Base-by-base conservation (phyloP, 2,329 filamentous ascomycete species). In the Trichoderma brevicompactum region DNA sequence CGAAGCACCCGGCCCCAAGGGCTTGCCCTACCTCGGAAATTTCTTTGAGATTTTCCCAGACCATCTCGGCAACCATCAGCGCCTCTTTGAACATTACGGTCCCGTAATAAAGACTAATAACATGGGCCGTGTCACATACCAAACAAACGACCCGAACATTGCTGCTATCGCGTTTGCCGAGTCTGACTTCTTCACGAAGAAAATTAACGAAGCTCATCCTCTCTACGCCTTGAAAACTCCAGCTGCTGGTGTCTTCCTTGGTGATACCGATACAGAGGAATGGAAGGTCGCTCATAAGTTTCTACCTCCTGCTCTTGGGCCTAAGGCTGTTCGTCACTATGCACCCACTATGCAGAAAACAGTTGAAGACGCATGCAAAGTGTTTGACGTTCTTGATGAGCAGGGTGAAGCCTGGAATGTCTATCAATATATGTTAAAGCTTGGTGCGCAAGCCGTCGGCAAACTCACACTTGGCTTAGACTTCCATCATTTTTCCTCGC, bases 241-340 rank as follows among this genome's bases (percentile, higher is more conserved):
- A 7, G 74, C 79, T 19, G 77, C 79, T 0, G 79, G 78, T 15
- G 74, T 83, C 40, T 83, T 83, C 69, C 66, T 81, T 4, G 77
- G 79, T 67, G 83, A 86, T 69, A 86, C 83, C 0, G 78, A 84
- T 19, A 82, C 80, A 0, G 77, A 80, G 15, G 78, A 81, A 63
- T 87, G 82, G 82, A 72, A 73, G 28, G 69, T 80, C 0, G 81
- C 82, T 1, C 87, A 89, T 77, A 89, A 89, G 72, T 89, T 88
- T 73, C 69, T 89, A 0, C 85, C 86, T 0, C 85, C 87, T 0
- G 82, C 84, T 0, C 76, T 89, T 10, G 81, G 81, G 0, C 85
- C 86, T 38, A 87, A 86, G 70, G 86, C 86, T 0, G 85, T 89
- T 5, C 78, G 83, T 0, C 86, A 88, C 69, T 88, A 89, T 67